Evolutionary conservation across 352 stramenopile genomes (phyloP), one percentile per base, ranked within the genome.

Genomic region (Phytopythium mirpurense): DNA sequence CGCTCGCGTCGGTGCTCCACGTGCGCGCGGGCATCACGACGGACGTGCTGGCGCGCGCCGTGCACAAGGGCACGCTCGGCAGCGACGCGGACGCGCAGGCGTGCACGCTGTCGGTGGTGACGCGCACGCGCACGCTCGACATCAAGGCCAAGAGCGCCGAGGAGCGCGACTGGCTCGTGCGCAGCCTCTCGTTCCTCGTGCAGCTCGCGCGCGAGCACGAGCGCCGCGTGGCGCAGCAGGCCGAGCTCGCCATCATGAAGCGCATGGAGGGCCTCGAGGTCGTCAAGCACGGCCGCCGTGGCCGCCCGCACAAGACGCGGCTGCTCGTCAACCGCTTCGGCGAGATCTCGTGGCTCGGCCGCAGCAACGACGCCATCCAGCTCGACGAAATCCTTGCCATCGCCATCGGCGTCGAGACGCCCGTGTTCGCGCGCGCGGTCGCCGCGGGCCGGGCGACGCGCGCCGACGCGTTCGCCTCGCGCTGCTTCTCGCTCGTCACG

Each of bases 191-290:
- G 49, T 90, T 90, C 48, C 67, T 93, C 15, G 78, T 91, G 5
- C 71, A 76, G 15, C 66, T 90, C n/a, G 81, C 81, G 7, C 69
- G 67, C 5, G 79, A 90, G 31, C 80, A 93, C 57, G 78, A 88
- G 47, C 72, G 81, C 27, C 74, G 84, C 12, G 71, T 90, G 4
- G 69, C 77, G 12, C 74, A 89, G 66, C 83, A 93, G 57, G 83
- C 89, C 18, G 83, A 93, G 59, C 68, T 90, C 23, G 74, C 71
- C 6, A 93, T 93, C 54, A 93, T 93, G 79, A 87, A 88, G 63
- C 78, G 82, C 19, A 86, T 93, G 70, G 79, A 88, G 46, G 82
- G 63, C 3, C 26, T 90, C 19, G 40, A 56, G 2, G 77, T 93
- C 23, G 86, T 74, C 74, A 93, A 93, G 56, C 81, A 90, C 41